Evolutionary conservation across 2,329 filamentous ascomycete genomes (phyloP).

Genomic region (Juglanconis juglandina): DNA sequence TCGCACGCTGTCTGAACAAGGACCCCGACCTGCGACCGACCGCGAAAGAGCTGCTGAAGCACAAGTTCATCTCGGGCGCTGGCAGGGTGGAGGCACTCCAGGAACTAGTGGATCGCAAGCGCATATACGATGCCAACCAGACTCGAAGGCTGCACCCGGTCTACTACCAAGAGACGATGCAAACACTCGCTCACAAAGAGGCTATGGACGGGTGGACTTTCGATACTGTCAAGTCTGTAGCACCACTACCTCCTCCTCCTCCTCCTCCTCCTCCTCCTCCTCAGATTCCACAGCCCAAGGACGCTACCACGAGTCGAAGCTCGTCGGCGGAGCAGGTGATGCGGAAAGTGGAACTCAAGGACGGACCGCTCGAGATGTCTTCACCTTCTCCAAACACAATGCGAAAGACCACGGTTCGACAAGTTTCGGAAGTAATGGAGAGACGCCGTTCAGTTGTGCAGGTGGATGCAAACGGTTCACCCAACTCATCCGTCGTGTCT

Average conservation of each 20-base stretch:
- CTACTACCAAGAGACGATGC: conserved; percentile 91
- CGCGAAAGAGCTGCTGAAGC: conserved; percentile 81
- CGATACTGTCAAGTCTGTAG: conserved; percentile 80
- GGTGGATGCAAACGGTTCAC: conserved; percentile 38
- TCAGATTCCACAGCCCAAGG: conserved; percentile 33
- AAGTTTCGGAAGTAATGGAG: conserved; percentile 36
- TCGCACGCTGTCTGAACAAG: conserved; percentile 86
- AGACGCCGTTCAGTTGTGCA: conserved; percentile 23
- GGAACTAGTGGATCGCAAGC: conserved; percentile 79
- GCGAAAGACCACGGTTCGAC: conserved; percentile 55
- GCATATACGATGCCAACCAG: conserved; percentile 75
- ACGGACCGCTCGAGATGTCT: conserved; percentile 54
- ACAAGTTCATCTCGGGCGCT: conserved; percentile 82
- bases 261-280: conserved; percentile 29
- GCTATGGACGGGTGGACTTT: conserved; percentile 85
- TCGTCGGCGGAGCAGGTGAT: conserved; percentile 61
- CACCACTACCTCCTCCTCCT: conserved; percentile 30
- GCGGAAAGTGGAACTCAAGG: conserved; percentile 58
- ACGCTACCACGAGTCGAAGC: conserved; percentile 50
- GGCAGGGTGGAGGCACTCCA: conserved; percentile 86
- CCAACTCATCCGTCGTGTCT: conserved; percentile 41
- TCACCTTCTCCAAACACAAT: conserved; percentile 55
- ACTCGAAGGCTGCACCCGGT: conserved; percentile 68
- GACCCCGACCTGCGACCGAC: conserved; percentile 81
- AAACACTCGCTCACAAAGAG: conserved; percentile 62